These are phyloP conservation scores for Albatrellus ellisii DNA, from an alignment of 768 basidiomycete species.

Conservation along the genomic window DNA sequence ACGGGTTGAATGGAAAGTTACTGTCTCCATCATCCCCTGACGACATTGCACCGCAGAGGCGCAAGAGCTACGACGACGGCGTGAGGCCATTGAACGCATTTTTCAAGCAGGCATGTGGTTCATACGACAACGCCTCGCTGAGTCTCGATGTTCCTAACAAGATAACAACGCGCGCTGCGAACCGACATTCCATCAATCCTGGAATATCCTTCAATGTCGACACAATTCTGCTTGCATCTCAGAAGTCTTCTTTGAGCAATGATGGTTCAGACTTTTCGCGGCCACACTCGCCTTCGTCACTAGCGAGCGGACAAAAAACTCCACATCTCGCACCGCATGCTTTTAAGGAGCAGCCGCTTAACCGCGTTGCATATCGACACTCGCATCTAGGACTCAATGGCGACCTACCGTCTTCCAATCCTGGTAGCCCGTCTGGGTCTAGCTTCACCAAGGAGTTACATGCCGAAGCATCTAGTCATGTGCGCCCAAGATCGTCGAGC, in stretches of 20 bases:
- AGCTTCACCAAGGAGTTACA: not conserved
- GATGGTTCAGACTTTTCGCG: no score
- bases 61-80: constrained; percentile 32
- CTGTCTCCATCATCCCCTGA: constrained; percentile 12
- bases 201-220: constrained; percentile 24
- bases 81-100: constrained; percentile 27
- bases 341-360: not conserved
- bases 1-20: not conserved
- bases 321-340: not conserved
- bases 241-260: constrained; percentile 1
- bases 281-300: not conserved
- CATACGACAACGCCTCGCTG: constrained; percentile 3
- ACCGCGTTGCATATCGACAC: not conserved
- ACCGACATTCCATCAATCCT: constrained; percentile 44
- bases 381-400: constrained; percentile 3
- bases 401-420: no score
- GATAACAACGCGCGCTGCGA: constrained; percentile 26
- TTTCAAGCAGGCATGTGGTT: constrained; percentile 15
- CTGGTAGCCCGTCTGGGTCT: not conserved
- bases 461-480: no score
- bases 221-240: constrained; percentile 4
- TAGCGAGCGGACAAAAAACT: not conserved
- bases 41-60: constrained; percentile 17
- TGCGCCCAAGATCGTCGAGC: not conserved
- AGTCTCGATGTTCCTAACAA: constrained; percentile 19